phyloP scores from a whole-genome alignment of 768 basidiomycete genomes.

The Grammothele lineata region DNA sequence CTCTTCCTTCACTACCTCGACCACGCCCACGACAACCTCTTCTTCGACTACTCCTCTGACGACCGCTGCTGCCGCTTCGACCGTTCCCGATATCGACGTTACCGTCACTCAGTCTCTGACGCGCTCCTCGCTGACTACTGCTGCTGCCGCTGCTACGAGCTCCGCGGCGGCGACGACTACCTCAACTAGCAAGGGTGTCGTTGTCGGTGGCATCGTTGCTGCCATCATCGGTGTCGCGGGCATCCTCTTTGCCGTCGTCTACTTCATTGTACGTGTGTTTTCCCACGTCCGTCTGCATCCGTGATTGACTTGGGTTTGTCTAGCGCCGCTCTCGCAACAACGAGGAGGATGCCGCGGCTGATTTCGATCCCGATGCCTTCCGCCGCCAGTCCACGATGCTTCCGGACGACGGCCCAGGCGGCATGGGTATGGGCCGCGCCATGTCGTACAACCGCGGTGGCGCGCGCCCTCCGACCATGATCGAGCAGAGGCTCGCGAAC shows the following conservation, averaged over 20 bases:
- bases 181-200: constrained; percentile 20
- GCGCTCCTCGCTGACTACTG: neutral
- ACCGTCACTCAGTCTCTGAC: neutral
- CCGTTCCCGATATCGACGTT: neutral
- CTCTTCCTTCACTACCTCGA: neutral
- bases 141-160: neutral
- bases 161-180: neutral
- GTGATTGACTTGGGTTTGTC: neutral
- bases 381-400: constrained; percentile 60
- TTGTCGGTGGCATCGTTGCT: constrained; percentile 33
- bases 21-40: neutral
- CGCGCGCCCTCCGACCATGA: constrained; percentile 57
- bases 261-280: constrained; percentile 29
- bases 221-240: constrained; percentile 30
- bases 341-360: constrained; percentile 33
- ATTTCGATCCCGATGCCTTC: constrained; percentile 55
- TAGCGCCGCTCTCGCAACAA: constrained; percentile 23
- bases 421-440: constrained; percentile 30
- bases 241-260: constrained; percentile 28
- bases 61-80: neutral
- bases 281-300: constrained; percentile 2
- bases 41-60: neutral
- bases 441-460: constrained; percentile 26
- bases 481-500: constrained; percentile 39
- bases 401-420: constrained; percentile 37